A percentile compares a stretch with the other conserved stretches of the same genome.
phyloP scores from a whole-genome alignment of 1,284 basidiomycete species.

The Apiotrichum montevideense region DNA sequence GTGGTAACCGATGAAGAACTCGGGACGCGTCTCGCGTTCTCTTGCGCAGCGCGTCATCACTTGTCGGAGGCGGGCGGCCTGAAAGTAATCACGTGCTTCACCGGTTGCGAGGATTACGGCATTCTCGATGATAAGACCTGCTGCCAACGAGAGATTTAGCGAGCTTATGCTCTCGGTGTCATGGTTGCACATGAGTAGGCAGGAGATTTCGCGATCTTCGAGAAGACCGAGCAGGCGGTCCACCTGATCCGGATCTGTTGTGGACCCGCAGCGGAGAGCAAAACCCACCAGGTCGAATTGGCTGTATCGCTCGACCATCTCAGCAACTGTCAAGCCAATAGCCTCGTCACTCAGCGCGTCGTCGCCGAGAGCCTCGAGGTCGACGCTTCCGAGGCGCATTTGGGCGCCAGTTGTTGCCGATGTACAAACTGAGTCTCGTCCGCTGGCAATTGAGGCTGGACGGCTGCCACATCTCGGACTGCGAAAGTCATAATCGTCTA shows the following conservation, averaged over 20 bases:
- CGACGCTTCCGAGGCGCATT: conserved; percentile 9
- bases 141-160: not conserved
- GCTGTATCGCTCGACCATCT: conserved; percentile 3
- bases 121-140: conserved; percentile 10
- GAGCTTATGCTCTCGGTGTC: not conserved
- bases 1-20: conserved; percentile 9
- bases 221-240: conserved; percentile 2
- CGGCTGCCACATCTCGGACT: not conserved
- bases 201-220: not conserved
- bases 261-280: conserved; percentile 1
- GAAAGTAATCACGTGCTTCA: conserved; percentile 10
- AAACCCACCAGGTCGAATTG: conserved; percentile 4
- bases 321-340: conserved; percentile 1
- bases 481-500: not conserved
- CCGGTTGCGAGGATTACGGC: conserved; percentile 7
- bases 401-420: not conserved
- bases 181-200: conserved; percentile 4
- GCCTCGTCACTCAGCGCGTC: not conserved
- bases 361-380: not conserved
- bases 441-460: not conserved
- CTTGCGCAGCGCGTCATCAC: conserved; percentile 4
- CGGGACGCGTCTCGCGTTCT: conserved; percentile 2
- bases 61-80: conserved; percentile 1
- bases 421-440: not conserved
- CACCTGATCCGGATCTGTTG: conserved; percentile 1